A percentile compares a stretch with the other conserved stretches of the same genome.
phyloP scores from a whole-genome alignment of 768 basidiomycete genomes.

The Agaricus sinodeliciosus region DNA sequence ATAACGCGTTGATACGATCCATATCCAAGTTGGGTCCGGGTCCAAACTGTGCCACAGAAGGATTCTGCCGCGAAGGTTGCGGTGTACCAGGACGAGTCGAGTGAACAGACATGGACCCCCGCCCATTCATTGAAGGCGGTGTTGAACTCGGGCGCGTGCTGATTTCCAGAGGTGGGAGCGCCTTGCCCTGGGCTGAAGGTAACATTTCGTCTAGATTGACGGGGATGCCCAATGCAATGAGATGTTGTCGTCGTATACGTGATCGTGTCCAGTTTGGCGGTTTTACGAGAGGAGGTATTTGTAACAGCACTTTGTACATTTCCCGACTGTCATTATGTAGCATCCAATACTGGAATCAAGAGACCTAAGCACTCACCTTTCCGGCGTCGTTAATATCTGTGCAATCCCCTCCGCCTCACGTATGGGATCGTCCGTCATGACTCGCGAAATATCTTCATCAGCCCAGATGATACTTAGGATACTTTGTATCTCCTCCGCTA shows the following conservation, averaged over 20 bases:
- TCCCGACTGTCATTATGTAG: slow-evolving; percentile 51
- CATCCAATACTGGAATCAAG: slow-evolving; percentile 2
- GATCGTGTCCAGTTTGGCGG: slow-evolving; percentile 95
- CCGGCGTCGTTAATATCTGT: slow-evolving; percentile 69
- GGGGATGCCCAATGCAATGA: slow-evolving; percentile 88
- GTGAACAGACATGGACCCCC: slow-evolving; percentile 28
- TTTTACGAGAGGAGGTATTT: slow-evolving; percentile 67
- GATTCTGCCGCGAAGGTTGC: slow-evolving; percentile 27
- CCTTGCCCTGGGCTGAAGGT: slow-evolving; percentile 55
- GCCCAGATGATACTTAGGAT: slow-evolving; percentile 66
- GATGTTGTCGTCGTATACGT: slow-evolving; percentile 81
- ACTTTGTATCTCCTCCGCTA: slow-evolving; percentile 57
- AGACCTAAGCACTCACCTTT: slow-evolving; percentile 45
- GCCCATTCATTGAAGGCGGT: slow-evolving; percentile 45
- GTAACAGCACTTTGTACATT: slow-evolving; percentile 64
- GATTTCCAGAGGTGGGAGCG: slow-evolving; percentile 76
- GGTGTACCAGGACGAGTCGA: slow-evolving; percentile 52
- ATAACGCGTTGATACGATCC: slow-evolving; percentile 54
- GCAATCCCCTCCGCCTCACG: slow-evolving; percentile 75
- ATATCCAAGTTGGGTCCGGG: slow-evolving; percentile 71
- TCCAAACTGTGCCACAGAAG: slow-evolving; percentile 48
- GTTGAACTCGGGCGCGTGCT: slow-evolving; percentile 77
- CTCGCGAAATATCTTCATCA: slow-evolving; percentile 36
- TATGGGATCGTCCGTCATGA: slow-evolving; percentile 64
- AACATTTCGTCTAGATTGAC: slow-evolving; percentile 93